These are phyloP conservation scores for Colletotrichum simmondsii DNA, from an alignment of 2,329 filamentous ascomycete species.

Conservation along the genomic window DNA sequence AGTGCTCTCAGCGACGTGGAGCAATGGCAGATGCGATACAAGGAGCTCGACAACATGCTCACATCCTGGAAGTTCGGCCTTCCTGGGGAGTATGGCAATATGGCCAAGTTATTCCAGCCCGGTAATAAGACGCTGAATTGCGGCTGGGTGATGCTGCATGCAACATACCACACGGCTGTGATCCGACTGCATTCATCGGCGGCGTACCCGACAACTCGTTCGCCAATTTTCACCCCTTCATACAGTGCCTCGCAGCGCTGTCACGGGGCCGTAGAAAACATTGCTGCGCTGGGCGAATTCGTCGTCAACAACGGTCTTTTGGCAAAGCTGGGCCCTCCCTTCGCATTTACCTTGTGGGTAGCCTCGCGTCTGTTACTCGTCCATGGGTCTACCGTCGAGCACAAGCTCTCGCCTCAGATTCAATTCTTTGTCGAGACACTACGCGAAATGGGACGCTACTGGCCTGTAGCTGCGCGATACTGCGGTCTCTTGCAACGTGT, in stretches of 20 bases:
- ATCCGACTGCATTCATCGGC: slow-evolving; percentile 93
- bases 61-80: slow-evolving; percentile 86
- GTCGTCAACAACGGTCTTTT: slow-evolving; percentile 81
- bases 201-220: slow-evolving; percentile 89
- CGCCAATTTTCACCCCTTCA: slow-evolving; percentile 88
- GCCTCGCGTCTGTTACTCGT: slow-evolving; percentile 88
- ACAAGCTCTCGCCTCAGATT: slow-evolving; percentile 83
- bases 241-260: slow-evolving; percentile 88
- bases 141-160: slow-evolving; percentile 91
- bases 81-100: slow-evolving; percentile 85
- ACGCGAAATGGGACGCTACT: slow-evolving; percentile 82
- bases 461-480: slow-evolving; percentile 88
- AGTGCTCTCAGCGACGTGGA: slow-evolving; percentile 86
- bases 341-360: slow-evolving; percentile 94
- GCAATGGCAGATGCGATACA: slow-evolving; percentile 88
- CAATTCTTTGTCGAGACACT: slow-evolving; percentile 85
- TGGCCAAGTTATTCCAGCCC: slow-evolving; percentile 79
- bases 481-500: slow-evolving; percentile 83
- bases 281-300: slow-evolving; percentile 81
- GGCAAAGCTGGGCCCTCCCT: slow-evolving; percentile 85
- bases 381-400: slow-evolving; percentile 89
- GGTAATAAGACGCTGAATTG: slow-evolving; percentile 79
- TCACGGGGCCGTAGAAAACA: slow-evolving; percentile 83
- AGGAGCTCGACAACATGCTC: slow-evolving; percentile 83
- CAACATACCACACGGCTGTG: slow-evolving; percentile 88